phyloP scores from a whole-genome alignment of 495 filamentous ascomycete genomes.

The Thermochaetoides thermophila region DNA sequence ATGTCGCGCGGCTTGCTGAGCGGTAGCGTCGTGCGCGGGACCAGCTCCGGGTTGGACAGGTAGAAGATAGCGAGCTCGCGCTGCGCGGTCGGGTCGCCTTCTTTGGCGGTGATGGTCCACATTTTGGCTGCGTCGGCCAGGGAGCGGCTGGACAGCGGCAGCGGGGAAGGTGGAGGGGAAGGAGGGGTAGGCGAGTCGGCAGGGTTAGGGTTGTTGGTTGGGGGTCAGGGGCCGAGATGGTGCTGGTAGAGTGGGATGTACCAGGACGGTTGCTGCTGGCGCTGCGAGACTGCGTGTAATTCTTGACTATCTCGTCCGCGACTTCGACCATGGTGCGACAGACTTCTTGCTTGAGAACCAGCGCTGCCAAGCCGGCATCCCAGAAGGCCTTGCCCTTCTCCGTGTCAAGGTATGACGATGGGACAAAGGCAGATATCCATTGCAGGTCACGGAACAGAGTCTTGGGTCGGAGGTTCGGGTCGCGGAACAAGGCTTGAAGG shows the following conservation, averaged over 20 bases:
- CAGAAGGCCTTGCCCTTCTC: slow-evolving; percentile 87
- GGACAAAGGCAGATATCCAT: slow-evolving; percentile 86
- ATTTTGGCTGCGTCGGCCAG: slow-evolving; percentile 81
- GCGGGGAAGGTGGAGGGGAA: slow-evolving; percentile 21
- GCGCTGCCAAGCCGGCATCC: slow-evolving; percentile 77
- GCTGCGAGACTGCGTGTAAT: slow-evolving; percentile 31
- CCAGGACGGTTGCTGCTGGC: slow-evolving; percentile 9
- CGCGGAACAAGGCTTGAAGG: slow-evolving; percentile 64
- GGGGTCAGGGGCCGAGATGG: slow-evolving; percentile 10
- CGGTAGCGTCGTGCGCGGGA: slow-evolving; percentile 72
- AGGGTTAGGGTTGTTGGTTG: slow-evolving; percentile 11
- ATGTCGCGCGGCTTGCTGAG: slow-evolving; percentile 75
- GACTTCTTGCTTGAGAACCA: slow-evolving; percentile 79
- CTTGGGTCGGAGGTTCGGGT: slow-evolving; percentile 63
- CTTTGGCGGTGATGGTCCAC: slow-evolving; percentile 90
- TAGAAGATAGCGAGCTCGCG: slow-evolving; percentile 91
- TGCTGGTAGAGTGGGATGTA: slow-evolving; percentile 6
- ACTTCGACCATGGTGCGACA: slow-evolving; percentile 82
- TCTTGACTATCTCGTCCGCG: slow-evolving; percentile 58
- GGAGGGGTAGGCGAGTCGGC: slow-evolving; percentile 11
- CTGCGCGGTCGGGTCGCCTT: slow-evolving; percentile 84
- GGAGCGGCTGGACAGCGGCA: slow-evolving; percentile 36
- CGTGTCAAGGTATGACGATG: slow-evolving; percentile 64
- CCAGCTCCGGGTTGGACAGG: slow-evolving; percentile 77
- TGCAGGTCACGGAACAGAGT: slow-evolving; percentile 92